Evolutionary conservation across 83 land plant genomes (phyloP).

Genomic region (Thuja plicata): DNA sequence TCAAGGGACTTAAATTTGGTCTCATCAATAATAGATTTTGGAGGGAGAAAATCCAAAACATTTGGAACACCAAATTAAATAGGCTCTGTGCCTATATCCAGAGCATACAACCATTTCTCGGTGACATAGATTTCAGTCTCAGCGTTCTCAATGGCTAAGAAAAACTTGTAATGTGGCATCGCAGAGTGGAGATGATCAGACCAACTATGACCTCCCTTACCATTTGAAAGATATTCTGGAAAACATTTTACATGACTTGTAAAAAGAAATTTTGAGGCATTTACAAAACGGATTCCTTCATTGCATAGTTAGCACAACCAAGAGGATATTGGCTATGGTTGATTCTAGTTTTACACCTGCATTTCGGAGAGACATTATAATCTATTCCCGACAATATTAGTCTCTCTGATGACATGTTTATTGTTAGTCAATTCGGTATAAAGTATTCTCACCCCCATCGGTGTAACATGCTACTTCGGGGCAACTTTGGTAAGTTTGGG

Average conservation of each 20-base stretch:
- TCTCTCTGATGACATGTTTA: too few relatives aligned
- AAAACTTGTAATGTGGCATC: conserved; percentile 97
- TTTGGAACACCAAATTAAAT: too few relatives aligned
- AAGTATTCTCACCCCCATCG: too few relatives aligned
- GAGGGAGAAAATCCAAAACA: conserved; percentile 93
- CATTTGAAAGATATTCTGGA: conserved; percentile 58
- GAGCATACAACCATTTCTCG: conserved; percentile 92
- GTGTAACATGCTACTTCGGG: too few relatives aligned
- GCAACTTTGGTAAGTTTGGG: too few relatives aligned
- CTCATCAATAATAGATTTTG: conserved; percentile 90
- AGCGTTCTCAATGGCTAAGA: conserved; percentile 96
- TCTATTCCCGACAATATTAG: too few relatives aligned
- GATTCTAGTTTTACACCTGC: too few relatives aligned
- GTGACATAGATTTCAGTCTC: conserved; percentile 89
- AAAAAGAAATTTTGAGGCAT: conserved; percentile 94
- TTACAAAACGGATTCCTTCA: conserved; percentile 97
- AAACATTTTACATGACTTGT: conserved; percentile 52
- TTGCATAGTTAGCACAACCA: too few relatives aligned
- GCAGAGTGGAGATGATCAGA: conserved; percentile 92
- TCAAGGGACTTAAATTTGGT: conserved; percentile 59
- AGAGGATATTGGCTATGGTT: too few relatives aligned
- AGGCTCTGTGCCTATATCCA: too few relatives aligned
- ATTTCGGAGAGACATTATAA: too few relatives aligned
- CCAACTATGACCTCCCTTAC: conserved; percentile 56
- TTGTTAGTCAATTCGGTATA: too few relatives aligned